A percentile compares a stretch with the other conserved stretches of the same genome.
Conservation (phyloP, 441 rosid genomes). For the Pelargonium citronellum region DNA sequence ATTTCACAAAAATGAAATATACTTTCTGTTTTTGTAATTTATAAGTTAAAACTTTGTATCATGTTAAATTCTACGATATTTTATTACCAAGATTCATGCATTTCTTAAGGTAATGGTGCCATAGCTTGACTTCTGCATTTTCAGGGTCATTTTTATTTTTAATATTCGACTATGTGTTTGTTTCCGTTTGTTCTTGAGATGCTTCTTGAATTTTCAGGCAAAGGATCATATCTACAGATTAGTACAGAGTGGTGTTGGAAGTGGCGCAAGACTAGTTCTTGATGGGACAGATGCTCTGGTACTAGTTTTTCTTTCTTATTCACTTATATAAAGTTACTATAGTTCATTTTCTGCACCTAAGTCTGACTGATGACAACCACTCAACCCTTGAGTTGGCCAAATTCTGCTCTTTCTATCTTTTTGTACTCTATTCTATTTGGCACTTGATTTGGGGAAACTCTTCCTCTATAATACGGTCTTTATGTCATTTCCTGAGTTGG, state of each 20-base stretch:
- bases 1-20: neutral
- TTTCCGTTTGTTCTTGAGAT: neutral
- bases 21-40: neutral
- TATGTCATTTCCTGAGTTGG: neutral
- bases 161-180: neutral
- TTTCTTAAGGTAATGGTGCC: neutral
- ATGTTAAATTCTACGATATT: neutral
- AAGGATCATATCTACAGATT: slow-evolving; percentile 4
- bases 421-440: neutral
- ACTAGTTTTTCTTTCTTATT: neutral
- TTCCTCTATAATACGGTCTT: neutral
- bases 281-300: slow-evolving; percentile 2
- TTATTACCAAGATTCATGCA: neutral
- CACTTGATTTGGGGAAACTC: neutral
- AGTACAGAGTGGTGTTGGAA: slow-evolving; percentile 5
- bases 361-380: neutral
- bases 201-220: neutral
- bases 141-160: neutral
- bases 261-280: neutral
- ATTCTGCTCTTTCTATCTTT: neutral
- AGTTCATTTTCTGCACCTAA: neutral
- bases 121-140: neutral
- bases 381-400: neutral
- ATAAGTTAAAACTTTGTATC: neutral
- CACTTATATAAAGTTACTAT: neutral